Evolutionary conservation across 2,329 filamentous ascomycete species (phyloP).

Genomic region (Aureobasidium lini): DNA sequence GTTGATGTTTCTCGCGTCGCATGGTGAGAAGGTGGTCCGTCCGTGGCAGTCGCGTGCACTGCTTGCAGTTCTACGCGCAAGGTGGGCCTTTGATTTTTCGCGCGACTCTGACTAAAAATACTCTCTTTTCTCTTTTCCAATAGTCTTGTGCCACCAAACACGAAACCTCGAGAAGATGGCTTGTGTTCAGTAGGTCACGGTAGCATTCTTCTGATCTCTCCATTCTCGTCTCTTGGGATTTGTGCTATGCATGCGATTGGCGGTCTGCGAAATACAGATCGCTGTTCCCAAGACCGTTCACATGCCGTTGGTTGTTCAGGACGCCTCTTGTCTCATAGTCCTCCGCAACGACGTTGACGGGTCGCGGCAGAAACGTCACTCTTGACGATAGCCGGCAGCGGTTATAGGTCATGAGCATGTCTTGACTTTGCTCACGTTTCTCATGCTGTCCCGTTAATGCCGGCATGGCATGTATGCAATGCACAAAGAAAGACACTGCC

Average conservation of each 20-base stretch:
- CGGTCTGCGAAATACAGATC: conserved; percentile 7
- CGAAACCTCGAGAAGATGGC: not conserved
- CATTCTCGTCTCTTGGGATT: not conserved
- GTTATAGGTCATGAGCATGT: conserved; percentile 2
- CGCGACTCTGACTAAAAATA: conserved; percentile 4
- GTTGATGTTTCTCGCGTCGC: conserved; percentile 2
- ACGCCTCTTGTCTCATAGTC: conserved; percentile 12
- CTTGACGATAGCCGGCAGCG: not conserved
- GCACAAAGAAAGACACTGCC: conserved; percentile 2
- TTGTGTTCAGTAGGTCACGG: not conserved
- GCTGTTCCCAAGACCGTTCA: not conserved
- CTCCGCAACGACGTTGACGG: conserved; percentile 11
- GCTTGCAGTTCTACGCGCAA: conserved; percentile 2
- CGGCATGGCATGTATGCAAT: conserved; percentile 5
- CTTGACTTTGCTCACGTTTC: not conserved
- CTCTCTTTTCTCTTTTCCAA: not conserved
- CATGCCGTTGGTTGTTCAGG: not conserved
- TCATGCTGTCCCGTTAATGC: not conserved
- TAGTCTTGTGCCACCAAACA: conserved; percentile 9
- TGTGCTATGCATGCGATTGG: not conserved
- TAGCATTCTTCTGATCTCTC: not conserved
- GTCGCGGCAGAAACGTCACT: conserved; percentile 9
- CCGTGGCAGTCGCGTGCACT: conserved; percentile 7
- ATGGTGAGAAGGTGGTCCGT: not conserved
- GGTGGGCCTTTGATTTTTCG: not conserved